phyloP scores from a whole-genome alignment of 106 monocot species.

The Alisma plantagoaquatica region DNA sequence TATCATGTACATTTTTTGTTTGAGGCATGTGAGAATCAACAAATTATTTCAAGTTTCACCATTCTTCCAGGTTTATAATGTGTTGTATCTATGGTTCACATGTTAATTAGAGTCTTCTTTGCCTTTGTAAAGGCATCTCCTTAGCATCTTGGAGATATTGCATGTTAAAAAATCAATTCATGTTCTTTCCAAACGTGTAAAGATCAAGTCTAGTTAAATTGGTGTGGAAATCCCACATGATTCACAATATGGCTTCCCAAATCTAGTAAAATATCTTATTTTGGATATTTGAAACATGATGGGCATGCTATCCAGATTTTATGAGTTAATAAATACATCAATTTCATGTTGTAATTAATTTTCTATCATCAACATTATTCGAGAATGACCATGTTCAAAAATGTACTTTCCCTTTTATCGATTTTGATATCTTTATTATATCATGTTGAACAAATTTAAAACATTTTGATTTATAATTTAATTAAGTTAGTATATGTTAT shows the following conservation, averaged over 20 bases:
- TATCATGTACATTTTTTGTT: background rate
- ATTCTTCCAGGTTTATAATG: slow-evolving; percentile 54
- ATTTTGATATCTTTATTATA: background rate
- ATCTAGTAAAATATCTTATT: slow-evolving; percentile 48
- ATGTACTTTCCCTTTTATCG: background rate
- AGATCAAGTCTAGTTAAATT: slow-evolving; percentile 14
- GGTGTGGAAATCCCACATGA: slow-evolving; percentile 8
- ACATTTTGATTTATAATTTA: background rate
- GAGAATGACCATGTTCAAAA: background rate
- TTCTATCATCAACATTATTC: background rate
- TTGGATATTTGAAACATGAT: slow-evolving; percentile 45
- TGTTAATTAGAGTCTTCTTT: slow-evolving; percentile 81
- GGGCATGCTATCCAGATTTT: slow-evolving; percentile 40
- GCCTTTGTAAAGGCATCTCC: slow-evolving; percentile 78
- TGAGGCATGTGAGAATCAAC: background rate
- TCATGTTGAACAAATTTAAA: background rate
- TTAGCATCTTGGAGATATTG: slow-evolving; percentile 50
- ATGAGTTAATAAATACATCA: slow-evolving; percentile 62
- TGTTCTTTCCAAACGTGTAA: slow-evolving; percentile 50
- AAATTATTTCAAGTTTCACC: background rate
- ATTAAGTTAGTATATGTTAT: background rate
- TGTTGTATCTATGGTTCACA: slow-evolving; percentile 76
- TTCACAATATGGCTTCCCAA: slow-evolving; percentile 40
- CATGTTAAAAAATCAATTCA: slow-evolving; percentile 54
- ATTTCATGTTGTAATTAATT: slow-evolving; percentile 72